Conservation (phyloP, 2,329 filamentous ascomycete species). For the Ascochyta lentis region DNA sequence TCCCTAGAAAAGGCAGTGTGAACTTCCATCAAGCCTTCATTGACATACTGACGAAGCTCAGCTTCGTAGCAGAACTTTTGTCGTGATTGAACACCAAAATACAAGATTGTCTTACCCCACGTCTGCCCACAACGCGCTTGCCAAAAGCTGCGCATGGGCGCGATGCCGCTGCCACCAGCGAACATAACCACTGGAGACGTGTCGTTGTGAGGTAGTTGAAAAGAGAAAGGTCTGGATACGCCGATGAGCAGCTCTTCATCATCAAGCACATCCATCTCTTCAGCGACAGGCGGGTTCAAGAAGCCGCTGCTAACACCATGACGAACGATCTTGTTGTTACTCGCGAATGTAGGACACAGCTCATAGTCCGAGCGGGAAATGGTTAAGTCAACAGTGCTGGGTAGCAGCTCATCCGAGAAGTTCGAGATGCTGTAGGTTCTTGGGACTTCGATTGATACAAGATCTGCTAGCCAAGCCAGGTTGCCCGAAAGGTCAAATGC, state of each 20-base stretch:
- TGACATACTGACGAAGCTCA: conserved; percentile 42
- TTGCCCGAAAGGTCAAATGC: conserved; percentile 29
- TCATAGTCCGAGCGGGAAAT: conserved; percentile 61
- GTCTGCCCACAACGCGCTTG: conserved; percentile 27
- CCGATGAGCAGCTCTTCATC: conserved; percentile 61
- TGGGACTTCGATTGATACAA: conserved; percentile 32
- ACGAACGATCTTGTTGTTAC: conserved; percentile 33
- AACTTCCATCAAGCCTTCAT: conserved; percentile 59
- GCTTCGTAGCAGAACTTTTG: conserved; percentile 35
- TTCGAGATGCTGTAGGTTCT: conserved; percentile 50
- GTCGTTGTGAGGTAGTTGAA: conserved; percentile 60
- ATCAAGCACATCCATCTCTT: conserved; percentile 43
- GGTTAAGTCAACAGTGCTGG: conserved; percentile 59
- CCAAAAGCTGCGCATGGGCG: conserved; percentile 36
- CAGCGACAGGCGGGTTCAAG: conserved; percentile 58
- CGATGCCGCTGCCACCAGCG: conserved; percentile 52
- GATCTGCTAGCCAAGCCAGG: conserved; percentile 28
- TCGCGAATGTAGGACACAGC: conserved; percentile 47
- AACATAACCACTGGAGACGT: conserved; percentile 61
- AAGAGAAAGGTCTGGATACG: conserved; percentile 59
- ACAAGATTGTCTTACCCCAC: conserved; percentile 30
- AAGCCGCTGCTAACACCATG: conserved; percentile 62
- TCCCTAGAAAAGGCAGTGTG: conserved; percentile 63
- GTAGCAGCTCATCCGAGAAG: conserved; percentile 59
- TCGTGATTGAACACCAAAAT: conserved; percentile 31